Evolutionary conservation across 176 grass and related monocot species (phyloP).

Genomic region (Hyparrhenia diplandra): DNA sequence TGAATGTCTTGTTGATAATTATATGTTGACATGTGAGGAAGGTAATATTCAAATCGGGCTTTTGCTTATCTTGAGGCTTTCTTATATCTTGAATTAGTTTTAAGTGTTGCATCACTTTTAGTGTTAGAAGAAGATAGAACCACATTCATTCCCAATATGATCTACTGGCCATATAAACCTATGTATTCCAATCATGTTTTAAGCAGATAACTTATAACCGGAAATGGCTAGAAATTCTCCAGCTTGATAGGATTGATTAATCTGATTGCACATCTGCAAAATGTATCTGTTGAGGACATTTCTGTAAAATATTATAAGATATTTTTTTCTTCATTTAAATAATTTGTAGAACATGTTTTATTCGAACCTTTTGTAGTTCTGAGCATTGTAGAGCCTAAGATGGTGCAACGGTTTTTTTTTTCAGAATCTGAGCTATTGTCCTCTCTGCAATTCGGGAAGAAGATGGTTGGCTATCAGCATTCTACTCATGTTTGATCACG

Average conservation of each 20-base stretch:
- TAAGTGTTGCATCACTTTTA: not conserved
- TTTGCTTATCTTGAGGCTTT: too few species aligned
- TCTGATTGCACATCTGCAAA: not conserved
- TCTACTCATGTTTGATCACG: slow-evolving; percentile 88
- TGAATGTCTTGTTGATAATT: slow-evolving; percentile 95
- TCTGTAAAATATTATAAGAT: slow-evolving; percentile 8
- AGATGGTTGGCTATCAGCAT: slow-evolving; percentile 77
- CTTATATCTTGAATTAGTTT: not conserved
- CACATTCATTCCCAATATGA: not conserved
- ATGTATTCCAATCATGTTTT: not conserved
- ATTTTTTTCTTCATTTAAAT: not conserved
- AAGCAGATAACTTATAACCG: not conserved
- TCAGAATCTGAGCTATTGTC: slow-evolving; percentile 83
- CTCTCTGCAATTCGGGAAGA: slow-evolving; percentile 90
- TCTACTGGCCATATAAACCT: not conserved
- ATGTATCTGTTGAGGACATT: not conserved
- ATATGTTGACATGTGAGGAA: slow-evolving; percentile 96
- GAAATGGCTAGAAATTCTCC: slow-evolving; percentile 6
- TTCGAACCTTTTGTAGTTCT: slow-evolving; percentile 4
- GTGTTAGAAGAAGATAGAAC: not conserved
- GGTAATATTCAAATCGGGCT: slow-evolving; percentile 38
- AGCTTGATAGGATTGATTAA: slow-evolving; percentile 8
- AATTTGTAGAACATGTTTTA: slow-evolving; percentile 14
- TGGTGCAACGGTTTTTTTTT: slow-evolving; percentile 7
- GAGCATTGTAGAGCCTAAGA: slow-evolving; percentile 17